Evolutionary conservation across 495 filamentous ascomycete genomes (phyloP).

Genomic region (Penicillium paxilli): DNA sequence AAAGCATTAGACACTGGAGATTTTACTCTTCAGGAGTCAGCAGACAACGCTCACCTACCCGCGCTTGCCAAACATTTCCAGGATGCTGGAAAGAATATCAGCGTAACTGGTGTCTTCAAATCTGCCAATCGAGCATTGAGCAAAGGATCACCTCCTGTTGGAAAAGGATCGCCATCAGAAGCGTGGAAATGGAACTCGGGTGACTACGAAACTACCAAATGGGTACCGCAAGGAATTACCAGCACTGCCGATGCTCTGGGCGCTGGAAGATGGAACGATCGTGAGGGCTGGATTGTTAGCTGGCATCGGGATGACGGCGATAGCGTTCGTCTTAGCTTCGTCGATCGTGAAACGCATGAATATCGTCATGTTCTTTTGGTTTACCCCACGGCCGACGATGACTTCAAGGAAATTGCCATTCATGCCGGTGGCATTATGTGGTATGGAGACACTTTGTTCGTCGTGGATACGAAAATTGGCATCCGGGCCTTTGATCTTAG

Average conservation of each 20-base stretch:
- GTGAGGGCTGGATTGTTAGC: slow-evolving; percentile 35
- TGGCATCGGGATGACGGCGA: slow-evolving; percentile 37
- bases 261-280: slow-evolving; percentile 30
- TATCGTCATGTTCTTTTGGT: slow-evolving; percentile 44
- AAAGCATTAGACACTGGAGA: not conserved
- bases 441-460: slow-evolving; percentile 34
- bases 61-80: slow-evolving; percentile 18
- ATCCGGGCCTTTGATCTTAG: slow-evolving; percentile 34
- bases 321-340: slow-evolving; percentile 35
- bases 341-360: slow-evolving; percentile 28
- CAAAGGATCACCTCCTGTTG: slow-evolving; percentile 12
- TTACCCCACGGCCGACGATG: slow-evolving; percentile 25
- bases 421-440: slow-evolving; percentile 37
- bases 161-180: slow-evolving; percentile 26
- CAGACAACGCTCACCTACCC: slow-evolving; percentile 12
- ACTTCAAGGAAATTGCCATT: slow-evolving; percentile 26
- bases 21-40: slow-evolving; percentile 16
- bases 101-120: slow-evolving; percentile 31
- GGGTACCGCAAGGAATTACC: slow-evolving; percentile 41
- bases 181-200: slow-evolving; percentile 28
- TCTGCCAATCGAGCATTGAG: slow-evolving; percentile 37
- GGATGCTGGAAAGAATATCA: slow-evolving; percentile 20
- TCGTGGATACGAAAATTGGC: slow-evolving; percentile 32
- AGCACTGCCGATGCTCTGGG: slow-evolving; percentile 37
- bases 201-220: slow-evolving; percentile 33